Base-by-base conservation (phyloP, 805 yeast species). In the Blastobotrys parvus region DNA sequence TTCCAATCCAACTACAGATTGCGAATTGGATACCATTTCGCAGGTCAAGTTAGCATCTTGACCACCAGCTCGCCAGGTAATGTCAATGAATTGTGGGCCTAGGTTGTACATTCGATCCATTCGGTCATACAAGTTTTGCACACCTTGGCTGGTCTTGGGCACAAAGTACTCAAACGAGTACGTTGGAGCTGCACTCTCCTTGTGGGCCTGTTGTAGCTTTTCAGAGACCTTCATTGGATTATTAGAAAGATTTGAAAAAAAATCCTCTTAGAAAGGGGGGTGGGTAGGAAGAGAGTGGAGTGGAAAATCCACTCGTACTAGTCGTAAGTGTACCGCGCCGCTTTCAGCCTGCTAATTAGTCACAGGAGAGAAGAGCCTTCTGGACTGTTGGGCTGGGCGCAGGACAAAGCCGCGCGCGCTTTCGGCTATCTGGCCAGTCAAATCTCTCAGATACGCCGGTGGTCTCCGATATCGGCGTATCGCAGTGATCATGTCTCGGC, bases 21-120 rank as follows among this genome's bases (percentile, higher is more conserved):
- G 95, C 0, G 97, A 77, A 2, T 94, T 87, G 53, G 87, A 76
- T 3, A 92, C 94, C 75, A 92, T 81, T 52, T 92, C 97, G 29
- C 88, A 82, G 19, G 98, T 88, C 50, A 88, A 67, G 35, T 78
- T 77, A 11, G 94, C 80, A 39, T 82, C 65, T 22, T 94, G 73
- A 4, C 97, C 97, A 33, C 98, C 98, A 2, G 98, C 98, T 58
- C 90, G 90, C 98, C 98, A 92, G 1, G 98, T 92, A 50, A 92
- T 84, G 60, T 92, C 98, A 46, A 92, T 80, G 63, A 92, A 92
- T 50, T 84, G 78, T 1, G 98, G 98, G 50, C 80, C 80, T 55
- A 87, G 70, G 51, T 84, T 86, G 63, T 85, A 87, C 98, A 92
- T 92, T 62, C 96, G 77, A 59, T 92, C 97, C 89, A 92, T 90